Evolutionary conservation across 2,329 filamentous ascomycete genomes (phyloP), one percentile per base, ranked within the genome.

Genomic region (Colletotrichum neosansevieriae): DNA sequence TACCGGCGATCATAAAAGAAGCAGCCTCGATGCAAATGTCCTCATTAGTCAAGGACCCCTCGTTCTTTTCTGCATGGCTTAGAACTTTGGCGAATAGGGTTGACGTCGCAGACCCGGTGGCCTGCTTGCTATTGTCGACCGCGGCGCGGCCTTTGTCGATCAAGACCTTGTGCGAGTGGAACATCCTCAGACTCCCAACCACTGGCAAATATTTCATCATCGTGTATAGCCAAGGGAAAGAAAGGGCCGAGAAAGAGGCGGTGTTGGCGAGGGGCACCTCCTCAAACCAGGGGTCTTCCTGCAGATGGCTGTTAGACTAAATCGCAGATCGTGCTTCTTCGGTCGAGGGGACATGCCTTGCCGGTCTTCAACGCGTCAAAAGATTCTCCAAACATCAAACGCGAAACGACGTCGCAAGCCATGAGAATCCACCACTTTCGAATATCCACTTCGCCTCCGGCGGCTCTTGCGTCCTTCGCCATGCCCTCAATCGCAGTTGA

Each of bases 391-490:
- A 89, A 89, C 3, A 78, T 82, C 13, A 89, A 73, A 56, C 86
- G 80, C 0, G 81, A 84, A 53, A 88, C 85, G 0, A 86, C 75
- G 71, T 89, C 87, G 0, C 85, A 86, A 0, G 85, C 75, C 79
- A 87, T 81, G 65, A 85, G 86, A 9, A 82, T 74, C 76, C 80
- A 85, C 86, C 86, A 88, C 67, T 86, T 86, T 69, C 80, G 79
- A 0, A 88, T 75, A 69, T 89, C 85, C 0, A 76, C 78, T 0
- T 69, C 76, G 0, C 82, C 79, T 0, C 73, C 74, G 0, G 63
- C 63, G 0, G 74, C 74, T 0, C 65, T 63, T 32, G 81, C 79
- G 53, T 88, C 85, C 21, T 80, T 74, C 0, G 67, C 73, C 34
- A 88, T 87, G 54, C 75, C 78, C 3, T 79, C 34, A 2, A 88